Evolutionary conservation across 2,329 filamentous ascomycete species (phyloP), one percentile per base, ranked within the genome.

Genomic region (Penicillium sp.): DNA sequence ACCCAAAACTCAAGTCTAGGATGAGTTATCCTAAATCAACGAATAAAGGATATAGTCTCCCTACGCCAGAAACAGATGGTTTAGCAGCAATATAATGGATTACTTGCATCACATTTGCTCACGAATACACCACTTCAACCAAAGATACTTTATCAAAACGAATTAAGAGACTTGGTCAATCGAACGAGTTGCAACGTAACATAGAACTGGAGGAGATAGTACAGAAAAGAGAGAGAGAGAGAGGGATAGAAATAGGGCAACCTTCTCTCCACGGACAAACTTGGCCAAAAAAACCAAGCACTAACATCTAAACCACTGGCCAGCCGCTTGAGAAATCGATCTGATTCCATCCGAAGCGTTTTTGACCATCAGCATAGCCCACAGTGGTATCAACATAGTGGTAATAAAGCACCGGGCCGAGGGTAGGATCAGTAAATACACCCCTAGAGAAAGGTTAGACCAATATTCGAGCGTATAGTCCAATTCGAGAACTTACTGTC

Each of bases 371-470:
- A 0, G 63, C 71, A 48, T 78, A 74, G 1, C 78, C 77, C 53
- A 80, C 71, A 1, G 64, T 71, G 0, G 75, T 80, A 54, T 82
- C 69, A 3, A 80, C 68, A 56, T 83, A 83, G 57, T 83, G 79
- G 58, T 84, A 83, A 63, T 83, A 83, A 6, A 84, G 68, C 8
- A 84, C 72, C 6, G 76, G 72, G 1, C 80, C 80, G 9, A 70
- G 57, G 0, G 52, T 65, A 0, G 68, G 62, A 44, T 68, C 64
- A 1, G 56, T 60, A 40, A 57, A 65, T 0, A 68, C 56, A 21
- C 65, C 64, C 56, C 65, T 68, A 8, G 26, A 2, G 37, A 10
- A 26, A 12, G 4, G 26, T 59, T 42, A 57, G 55, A 35, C 6
- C 44, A 22, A 15, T 17, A 34, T 33, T 3, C 9, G 2, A 15